phyloP scores from a whole-genome alignment of 2,329 filamentous ascomycete species.

The Neurospora sp. region DNA sequence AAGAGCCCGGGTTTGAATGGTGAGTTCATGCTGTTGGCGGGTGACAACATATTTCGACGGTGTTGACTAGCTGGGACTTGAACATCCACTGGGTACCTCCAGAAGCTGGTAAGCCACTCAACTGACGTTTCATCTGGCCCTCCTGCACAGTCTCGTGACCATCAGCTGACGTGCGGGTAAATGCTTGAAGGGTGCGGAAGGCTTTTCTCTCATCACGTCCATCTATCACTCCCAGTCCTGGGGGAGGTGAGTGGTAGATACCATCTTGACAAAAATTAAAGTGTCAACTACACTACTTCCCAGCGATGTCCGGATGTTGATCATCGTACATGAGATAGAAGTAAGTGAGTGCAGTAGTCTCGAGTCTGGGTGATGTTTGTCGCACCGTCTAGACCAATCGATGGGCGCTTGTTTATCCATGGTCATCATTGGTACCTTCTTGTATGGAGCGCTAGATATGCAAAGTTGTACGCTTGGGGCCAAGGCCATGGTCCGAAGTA shows the following conservation, averaged over 20 bases:
- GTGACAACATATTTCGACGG: background rate
- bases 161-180: constrained; percentile 13
- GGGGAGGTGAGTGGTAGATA: background rate
- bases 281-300: background rate
- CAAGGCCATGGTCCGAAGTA: background rate
- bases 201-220: background rate
- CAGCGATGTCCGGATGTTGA: background rate
- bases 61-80: background rate
- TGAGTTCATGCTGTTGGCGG: background rate
- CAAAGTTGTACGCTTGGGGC: background rate
- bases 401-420: background rate
- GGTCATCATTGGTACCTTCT: background rate
- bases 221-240: background rate
- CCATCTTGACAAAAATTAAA: background rate
- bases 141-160: constrained; percentile 12
- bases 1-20: background rate
- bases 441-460: background rate
- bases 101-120: background rate
- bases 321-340: background rate
- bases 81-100: background rate
- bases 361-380: background rate
- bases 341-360: background rate
- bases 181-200: constrained; percentile 2
- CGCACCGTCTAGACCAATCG: background rate
- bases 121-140: constrained; percentile 1